A percentile compares a stretch with the other conserved stretches of the same genome.
phyloP scores from a whole-genome alignment of 106 monocot species.

The Narthecium ossifragum region DNA sequence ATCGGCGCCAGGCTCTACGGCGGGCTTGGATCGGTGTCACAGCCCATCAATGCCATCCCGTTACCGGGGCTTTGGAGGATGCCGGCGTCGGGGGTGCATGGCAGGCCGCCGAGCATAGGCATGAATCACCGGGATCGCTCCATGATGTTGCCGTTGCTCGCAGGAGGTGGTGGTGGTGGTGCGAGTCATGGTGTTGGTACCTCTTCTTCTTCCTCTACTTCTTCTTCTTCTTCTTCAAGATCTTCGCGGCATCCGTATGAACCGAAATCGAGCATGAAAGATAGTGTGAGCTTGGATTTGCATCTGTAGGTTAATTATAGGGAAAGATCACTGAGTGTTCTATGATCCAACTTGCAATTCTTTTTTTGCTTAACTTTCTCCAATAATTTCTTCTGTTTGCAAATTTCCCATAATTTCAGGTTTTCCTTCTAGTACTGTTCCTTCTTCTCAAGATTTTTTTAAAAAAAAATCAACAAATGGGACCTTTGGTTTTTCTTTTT shows the following conservation, averaged over 20 bases:
- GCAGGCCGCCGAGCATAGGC: background rate
- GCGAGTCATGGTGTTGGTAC: background rate
- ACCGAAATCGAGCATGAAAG: conserved; percentile 2
- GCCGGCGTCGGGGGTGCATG: background rate
- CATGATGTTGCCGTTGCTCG: background rate
- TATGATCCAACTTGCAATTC: background rate
- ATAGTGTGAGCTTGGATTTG: conserved; percentile 39
- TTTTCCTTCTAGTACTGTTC: too few relatives aligned
- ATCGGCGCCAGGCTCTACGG: conserved; percentile 8
- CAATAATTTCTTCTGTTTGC: too few relatives aligned
- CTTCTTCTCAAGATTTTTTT: too few relatives aligned
- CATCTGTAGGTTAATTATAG: conserved; percentile 20
- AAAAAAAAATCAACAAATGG: too few relatives aligned
- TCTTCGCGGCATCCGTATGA: conserved; percentile 7
- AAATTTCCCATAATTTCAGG: too few relatives aligned
- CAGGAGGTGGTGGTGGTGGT: background rate
- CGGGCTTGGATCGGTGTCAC: conserved; percentile 10
- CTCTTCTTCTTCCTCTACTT: conserved; percentile 9
- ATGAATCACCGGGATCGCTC: background rate
- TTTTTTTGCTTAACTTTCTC: background rate
- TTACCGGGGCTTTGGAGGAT: conserved; percentile 19
- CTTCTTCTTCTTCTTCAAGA: background rate
- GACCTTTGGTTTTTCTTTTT: too few relatives aligned
- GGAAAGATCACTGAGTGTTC: background rate
- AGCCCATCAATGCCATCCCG: conserved; percentile 25